phyloP scores from a whole-genome alignment of 805 yeast genomes.

The Lipomyces oligophaga region DNA sequence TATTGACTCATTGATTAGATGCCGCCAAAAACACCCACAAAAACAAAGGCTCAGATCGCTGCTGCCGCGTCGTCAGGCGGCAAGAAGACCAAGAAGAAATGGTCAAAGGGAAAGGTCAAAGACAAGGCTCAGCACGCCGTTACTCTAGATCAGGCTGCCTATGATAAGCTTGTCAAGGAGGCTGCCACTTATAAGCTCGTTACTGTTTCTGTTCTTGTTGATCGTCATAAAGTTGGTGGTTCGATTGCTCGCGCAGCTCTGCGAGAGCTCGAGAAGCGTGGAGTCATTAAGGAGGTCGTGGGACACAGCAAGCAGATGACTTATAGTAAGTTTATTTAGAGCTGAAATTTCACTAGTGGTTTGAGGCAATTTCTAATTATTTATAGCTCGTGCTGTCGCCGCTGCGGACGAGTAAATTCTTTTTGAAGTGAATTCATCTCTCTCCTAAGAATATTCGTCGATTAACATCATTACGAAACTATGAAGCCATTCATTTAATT shows the following conservation, averaged over 20 bases:
- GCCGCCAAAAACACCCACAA: slow-evolving; percentile 25
- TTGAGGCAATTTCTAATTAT: background rate
- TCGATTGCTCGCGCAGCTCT: slow-evolving; percentile 98
- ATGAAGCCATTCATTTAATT: no score
- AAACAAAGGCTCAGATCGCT: slow-evolving; percentile 21
- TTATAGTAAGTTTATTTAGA: slow-evolving; percentile 54
- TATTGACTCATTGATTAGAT: no score
- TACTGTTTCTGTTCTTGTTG: slow-evolving; percentile 96
- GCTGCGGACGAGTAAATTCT: slow-evolving; percentile 36
- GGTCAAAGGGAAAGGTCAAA: slow-evolving; percentile 99
- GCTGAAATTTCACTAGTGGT: background rate
- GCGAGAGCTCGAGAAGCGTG: slow-evolving; percentile 90
- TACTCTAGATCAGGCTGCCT: slow-evolving; percentile 94
- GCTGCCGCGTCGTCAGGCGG: slow-evolving; percentile 26
- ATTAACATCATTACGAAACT: no score
- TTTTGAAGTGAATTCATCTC: background rate
- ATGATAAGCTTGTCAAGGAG: slow-evolving; percentile 99
- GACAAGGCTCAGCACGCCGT: slow-evolving; percentile 99
- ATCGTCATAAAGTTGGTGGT: slow-evolving; percentile 99
- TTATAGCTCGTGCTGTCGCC: slow-evolving; percentile 47
- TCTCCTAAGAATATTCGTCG: background rate
- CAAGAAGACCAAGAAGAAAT: slow-evolving; percentile 78
- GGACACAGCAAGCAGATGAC: slow-evolving; percentile 95
- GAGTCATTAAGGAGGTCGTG: slow-evolving; percentile 89
- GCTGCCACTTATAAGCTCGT: slow-evolving; percentile 98